These are phyloP conservation scores for Cochlearia excelsa DNA, from an alignment of 345 rosid species.

Conservation along the genomic window DNA sequence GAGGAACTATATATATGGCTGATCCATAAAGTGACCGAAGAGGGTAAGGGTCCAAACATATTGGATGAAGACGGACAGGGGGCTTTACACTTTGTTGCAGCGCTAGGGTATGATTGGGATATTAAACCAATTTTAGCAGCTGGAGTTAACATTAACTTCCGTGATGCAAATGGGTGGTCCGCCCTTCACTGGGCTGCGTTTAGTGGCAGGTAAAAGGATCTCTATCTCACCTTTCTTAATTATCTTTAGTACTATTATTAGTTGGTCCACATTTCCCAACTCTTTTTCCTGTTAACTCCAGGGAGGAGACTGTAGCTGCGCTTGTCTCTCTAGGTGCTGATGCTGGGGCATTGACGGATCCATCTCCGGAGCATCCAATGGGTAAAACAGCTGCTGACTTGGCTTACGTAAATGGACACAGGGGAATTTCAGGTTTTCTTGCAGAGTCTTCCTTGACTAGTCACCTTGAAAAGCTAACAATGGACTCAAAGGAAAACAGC, in stretches of 20 bases:
- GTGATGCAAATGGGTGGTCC: constrained; percentile 91
- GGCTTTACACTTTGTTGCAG: constrained; percentile 70
- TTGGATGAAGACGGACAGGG: constrained; percentile 80
- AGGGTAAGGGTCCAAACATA: constrained; percentile 69
- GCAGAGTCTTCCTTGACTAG: constrained; percentile 84
- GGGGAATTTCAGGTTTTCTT: constrained; percentile 90
- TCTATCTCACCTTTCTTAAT: constrained; percentile 26
- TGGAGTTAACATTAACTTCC: constrained; percentile 83
- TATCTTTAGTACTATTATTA: not conserved
- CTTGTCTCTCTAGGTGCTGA: constrained; percentile 73
- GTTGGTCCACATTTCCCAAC: constrained; percentile 10
- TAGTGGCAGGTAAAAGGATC: constrained; percentile 65
- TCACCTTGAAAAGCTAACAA: constrained; percentile 53
- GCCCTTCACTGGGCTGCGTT: constrained; percentile 98
- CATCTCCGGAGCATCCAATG: constrained; percentile 75
- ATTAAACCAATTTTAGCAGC: constrained; percentile 61
- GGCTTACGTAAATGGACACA: constrained; percentile 82
- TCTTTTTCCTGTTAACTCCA: constrained; percentile 36
- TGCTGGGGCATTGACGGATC: constrained; percentile 70
- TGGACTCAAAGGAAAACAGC: constrained; percentile 53
- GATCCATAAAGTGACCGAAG: constrained; percentile 62
- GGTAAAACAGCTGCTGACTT: constrained; percentile 86
- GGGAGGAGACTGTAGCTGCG: constrained; percentile 79
- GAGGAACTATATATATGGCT: constrained; percentile 77
- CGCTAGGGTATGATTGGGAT: constrained; percentile 93